Evolutionary conservation across 331 rosid species (phyloP).

Genomic region (Ulmus americana): DNA sequence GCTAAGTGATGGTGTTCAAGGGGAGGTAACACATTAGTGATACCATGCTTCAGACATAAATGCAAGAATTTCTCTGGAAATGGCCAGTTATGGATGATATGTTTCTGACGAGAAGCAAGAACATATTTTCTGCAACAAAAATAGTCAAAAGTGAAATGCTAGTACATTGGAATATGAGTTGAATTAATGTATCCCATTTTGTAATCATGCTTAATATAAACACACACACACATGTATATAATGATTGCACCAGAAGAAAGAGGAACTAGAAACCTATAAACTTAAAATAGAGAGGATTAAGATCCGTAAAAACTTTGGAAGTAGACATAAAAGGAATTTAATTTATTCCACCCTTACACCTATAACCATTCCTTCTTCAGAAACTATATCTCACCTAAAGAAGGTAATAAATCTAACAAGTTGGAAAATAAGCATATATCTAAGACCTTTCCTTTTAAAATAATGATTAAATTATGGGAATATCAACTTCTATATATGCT

Average conservation of each 20-base stretch:
- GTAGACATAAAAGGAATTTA: too few relatives aligned
- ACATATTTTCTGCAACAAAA: constrained; percentile 42
- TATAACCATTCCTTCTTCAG: neutral
- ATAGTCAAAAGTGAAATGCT: neutral
- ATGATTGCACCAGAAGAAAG: neutral
- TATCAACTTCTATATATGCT: neutral
- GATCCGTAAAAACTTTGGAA: neutral
- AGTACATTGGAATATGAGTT: neutral
- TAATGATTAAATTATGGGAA: neutral
- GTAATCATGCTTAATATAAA: neutral
- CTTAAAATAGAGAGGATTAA: neutral
- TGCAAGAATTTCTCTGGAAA: constrained; percentile 45
- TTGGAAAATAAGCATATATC: neutral
- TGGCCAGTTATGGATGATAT: constrained; percentile 47
- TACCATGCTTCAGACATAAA: constrained; percentile 37
- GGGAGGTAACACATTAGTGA: constrained; percentile 48
- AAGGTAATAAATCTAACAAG: neutral
- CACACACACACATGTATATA: neutral
- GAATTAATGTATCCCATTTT: neutral
- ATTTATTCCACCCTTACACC: neutral
- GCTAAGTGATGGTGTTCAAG: constrained; percentile 24
- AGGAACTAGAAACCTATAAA: neutral
- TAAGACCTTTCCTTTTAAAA: neutral
- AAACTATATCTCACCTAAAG: neutral
- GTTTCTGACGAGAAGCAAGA: constrained; percentile 40